Evolutionary conservation across 176 grass and related monocot species (phyloP).

Genomic region (Triticum monococcum): DNA sequence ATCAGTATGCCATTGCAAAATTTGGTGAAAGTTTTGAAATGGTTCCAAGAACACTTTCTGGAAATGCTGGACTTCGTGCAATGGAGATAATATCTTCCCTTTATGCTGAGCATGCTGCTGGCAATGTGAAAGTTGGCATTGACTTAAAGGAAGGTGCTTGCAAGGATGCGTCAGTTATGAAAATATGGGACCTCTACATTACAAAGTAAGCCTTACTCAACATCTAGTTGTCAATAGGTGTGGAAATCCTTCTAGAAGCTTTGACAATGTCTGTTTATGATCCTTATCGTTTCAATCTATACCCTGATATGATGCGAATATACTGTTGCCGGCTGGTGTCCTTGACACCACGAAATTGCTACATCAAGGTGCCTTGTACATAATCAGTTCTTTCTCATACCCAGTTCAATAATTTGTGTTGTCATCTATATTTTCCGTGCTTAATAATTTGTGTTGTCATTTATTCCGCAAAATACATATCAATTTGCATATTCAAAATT

Average conservation of each 20-base stretch:
- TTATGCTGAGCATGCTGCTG: constrained; percentile 90
- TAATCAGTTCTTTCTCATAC: not conserved
- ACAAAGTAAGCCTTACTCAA: constrained; percentile 68
- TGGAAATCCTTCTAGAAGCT: not conserved
- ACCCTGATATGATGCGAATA: not conserved
- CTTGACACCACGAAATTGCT: not conserved
- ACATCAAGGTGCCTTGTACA: not conserved
- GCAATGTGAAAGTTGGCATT: constrained; percentile 69
- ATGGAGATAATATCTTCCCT: constrained; percentile 95
- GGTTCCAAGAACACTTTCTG: constrained; percentile 83
- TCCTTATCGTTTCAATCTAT: constrained; percentile 3
- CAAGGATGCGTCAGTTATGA: constrained; percentile 66
- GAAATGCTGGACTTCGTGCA: constrained; percentile 84
- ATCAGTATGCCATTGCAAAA: constrained; percentile 95
- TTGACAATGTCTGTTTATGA: not conserved
- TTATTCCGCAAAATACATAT: not conserved
- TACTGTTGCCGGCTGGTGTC: not conserved
- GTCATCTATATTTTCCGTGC: not conserved
- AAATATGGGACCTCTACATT: constrained; percentile 89
- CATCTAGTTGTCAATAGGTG: not conserved
- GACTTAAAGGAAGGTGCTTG: constrained; percentile 78
- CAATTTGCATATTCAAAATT: not conserved
- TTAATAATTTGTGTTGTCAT: not conserved
- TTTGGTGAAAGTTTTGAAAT: constrained; percentile 98
- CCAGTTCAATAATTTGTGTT: not conserved